These are phyloP conservation scores for Hypoxylon sp. DNA, from an alignment of 2,329 filamentous ascomycete species.

Conservation along the genomic window DNA sequence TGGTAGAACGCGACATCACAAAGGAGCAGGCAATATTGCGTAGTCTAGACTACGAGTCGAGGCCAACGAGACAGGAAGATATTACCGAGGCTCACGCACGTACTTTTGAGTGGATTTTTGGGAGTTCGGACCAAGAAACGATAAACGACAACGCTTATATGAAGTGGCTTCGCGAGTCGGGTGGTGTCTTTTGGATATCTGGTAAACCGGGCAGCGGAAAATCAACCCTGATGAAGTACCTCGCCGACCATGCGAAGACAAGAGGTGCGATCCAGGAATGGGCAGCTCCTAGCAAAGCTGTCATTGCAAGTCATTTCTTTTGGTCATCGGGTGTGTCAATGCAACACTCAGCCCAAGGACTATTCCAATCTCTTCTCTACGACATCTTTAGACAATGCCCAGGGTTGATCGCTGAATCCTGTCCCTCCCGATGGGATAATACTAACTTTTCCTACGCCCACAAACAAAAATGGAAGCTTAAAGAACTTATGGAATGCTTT, in stretches of 20 bases:
- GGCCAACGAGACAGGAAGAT: constrained; percentile 18
- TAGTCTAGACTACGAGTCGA: constrained; percentile 23
- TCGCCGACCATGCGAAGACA: constrained; percentile 30
- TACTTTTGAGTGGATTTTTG: constrained; percentile 35
- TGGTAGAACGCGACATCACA: constrained; percentile 7
- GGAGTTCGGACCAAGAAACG: not conserved
- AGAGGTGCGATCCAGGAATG: constrained; percentile 40
- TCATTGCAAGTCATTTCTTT: constrained; percentile 48
- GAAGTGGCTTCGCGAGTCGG: constrained; percentile 41
- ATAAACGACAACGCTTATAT: constrained; percentile 3
- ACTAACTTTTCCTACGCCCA: not conserved
- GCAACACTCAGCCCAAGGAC: constrained; percentile 47
- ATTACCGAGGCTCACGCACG: constrained; percentile 29
- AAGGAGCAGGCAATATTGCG: constrained; percentile 34
- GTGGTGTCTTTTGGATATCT: constrained; percentile 35
- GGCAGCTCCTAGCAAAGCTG: constrained; percentile 35
- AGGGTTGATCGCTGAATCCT: constrained; percentile 16
- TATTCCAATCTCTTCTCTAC: constrained; percentile 40
- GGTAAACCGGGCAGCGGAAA: constrained; percentile 39
- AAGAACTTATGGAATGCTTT: constrained; percentile 9
- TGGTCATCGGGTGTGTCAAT: constrained; percentile 45
- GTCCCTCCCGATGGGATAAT: constrained; percentile 7
- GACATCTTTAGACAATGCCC: constrained; percentile 33
- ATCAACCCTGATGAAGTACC: constrained; percentile 38
- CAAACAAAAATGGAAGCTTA: constrained; percentile 3